Base-by-base conservation (phyloP, 1,284 basidiomycete species). In the Heterobasidion occidentale region DNA sequence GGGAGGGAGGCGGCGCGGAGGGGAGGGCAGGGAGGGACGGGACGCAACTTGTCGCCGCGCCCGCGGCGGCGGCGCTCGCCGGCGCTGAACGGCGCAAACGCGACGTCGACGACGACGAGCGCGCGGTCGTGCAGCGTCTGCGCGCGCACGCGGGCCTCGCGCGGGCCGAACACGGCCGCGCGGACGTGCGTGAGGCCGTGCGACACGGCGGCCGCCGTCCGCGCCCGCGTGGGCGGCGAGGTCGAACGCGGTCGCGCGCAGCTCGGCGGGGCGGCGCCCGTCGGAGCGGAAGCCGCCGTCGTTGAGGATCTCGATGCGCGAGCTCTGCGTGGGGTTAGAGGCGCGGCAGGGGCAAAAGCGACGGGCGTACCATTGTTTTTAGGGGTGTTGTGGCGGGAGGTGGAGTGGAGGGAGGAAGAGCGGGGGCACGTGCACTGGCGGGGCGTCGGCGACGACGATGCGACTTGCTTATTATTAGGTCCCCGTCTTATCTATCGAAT, bases 101-200 rank as follows among this genome's bases (percentile, higher is more conserved):
- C 83, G 45, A 97, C 84, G 65, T 96, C 92, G 19, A 97, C 93
- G 59, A 88, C 90, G 66, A 97, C 77, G 52, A 84, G 83, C 27
- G 90, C 93, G 46, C 90, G 83, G 70, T 95, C 90, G 63, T 93
- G 90, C 56, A 84, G 79, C 9, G 82, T 88, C 57, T 86, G 84
- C 3, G 82, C 86, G 57, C 85, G 79, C 74, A 81, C 79, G 69
- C 81, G 88, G 1, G 92, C 87, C 72, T 98, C 96, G 59, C 92
- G 77, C 0, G 96, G 97, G 0, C 96, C 96, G 69, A 92, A 93
- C 0, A 98, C 91, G 51, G 87, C 86, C 9, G 90, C 91, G 15
- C 85, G 77, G 8, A 97, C 92, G 58, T 88, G 84, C 0, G 96
- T 98, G 20, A 98, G 79, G 2, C 97, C 96, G 70, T 98, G 95